Base-by-base conservation (phyloP, 1,284 basidiomycete genomes). In the Dichomitus squalens region DNA sequence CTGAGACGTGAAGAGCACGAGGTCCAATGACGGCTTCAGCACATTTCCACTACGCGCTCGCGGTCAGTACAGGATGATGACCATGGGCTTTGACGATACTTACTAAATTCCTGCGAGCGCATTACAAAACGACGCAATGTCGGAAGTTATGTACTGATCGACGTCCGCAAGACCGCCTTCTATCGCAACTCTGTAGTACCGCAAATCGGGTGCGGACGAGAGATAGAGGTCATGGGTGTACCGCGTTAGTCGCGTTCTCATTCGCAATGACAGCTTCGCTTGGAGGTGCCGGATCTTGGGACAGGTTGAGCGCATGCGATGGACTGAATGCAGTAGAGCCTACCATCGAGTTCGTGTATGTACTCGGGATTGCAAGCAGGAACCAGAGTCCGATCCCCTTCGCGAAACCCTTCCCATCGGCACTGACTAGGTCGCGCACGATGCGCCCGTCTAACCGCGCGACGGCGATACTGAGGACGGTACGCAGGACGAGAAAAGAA, bases 331-430 rank as follows among this genome's bases (percentile, higher is more conserved):
- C 49, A 34, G 9, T 21, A 18, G 18, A 2, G 59, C 78, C 33
- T 47, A 91, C 90, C 93, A 98, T 96, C 1, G 93, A 89, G 71
- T 99, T 98, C 0, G 96, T 98, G 70, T 96, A 96, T 18, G 94
- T 96, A 68, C 92, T 95, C 0, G 96, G 96, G 25, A 98, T 80
- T 0, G 95, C 93, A 7, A 99, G 81, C 6, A 87, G 76, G 69
- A 96, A 97, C 96, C 96, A 98, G 58, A 94, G 79, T 0, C 82
- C 90, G 0, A 98, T 76, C 0, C 95, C 95, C 50, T 82, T 83
- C 14, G 94, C 62, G 74, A 98, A 98, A 0, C 94, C 95, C 53
- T 81, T 83, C 0, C 87, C 91, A 68, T 98, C 88, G 0, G 93
- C 95, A 31, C 89, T 93, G 47, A 93, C 95, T 55, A 98, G 79